A percentile compares a stretch with the other conserved stretches of the same genome.
Evolutionary conservation across 1,139 yeast genomes (phyloP).

Genomic region (Debaryomycetaceae sp.): DNA sequence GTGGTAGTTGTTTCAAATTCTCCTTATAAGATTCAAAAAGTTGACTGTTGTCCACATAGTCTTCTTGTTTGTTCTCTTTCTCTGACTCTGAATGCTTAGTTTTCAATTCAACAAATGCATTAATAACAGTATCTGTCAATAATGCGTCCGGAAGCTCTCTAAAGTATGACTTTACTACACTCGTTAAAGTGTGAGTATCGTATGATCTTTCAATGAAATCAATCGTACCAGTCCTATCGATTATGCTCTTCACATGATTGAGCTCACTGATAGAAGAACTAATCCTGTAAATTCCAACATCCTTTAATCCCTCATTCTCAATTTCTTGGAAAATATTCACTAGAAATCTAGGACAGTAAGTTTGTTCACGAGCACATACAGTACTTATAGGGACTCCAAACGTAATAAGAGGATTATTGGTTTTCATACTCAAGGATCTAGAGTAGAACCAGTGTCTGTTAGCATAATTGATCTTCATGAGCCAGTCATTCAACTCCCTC

Average conservation of each 20-base stretch:
- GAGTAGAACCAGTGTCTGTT: constrained; percentile 58
- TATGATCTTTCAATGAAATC: constrained; percentile 63
- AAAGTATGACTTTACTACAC: constrained; percentile 79
- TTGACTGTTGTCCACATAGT: constrained; percentile 10
- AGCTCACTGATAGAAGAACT: constrained; percentile 86
- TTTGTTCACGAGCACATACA: constrained; percentile 69
- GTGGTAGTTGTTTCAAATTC: constrained; percentile 54
- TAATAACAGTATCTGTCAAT: constrained; percentile 53
- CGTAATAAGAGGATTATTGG: constrained; percentile 38
- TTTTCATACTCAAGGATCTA: constrained; percentile 31
- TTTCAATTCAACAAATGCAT: constrained; percentile 44
- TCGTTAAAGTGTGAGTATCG: constrained; percentile 87
- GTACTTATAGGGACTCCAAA: constrained; percentile 88
- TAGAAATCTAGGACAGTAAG: constrained; percentile 62
- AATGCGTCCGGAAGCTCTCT: constrained; percentile 90
- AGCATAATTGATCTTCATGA: constrained; percentile 46
- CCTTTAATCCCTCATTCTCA: constrained; percentile 81
- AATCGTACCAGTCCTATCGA: constrained; percentile 65
- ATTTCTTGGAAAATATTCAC: constrained; percentile 65
- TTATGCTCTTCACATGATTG: constrained; percentile 61
- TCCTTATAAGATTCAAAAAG: constrained; percentile 37
- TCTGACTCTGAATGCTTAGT: constrained; percentile 16
- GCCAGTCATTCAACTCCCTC: constrained; percentile 75
- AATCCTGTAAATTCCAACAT: constrained; percentile 88
- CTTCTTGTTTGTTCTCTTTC: constrained; percentile 4